phyloP scores from a whole-genome alignment of 306 rosid species.

The Vigna angularis region DNA sequence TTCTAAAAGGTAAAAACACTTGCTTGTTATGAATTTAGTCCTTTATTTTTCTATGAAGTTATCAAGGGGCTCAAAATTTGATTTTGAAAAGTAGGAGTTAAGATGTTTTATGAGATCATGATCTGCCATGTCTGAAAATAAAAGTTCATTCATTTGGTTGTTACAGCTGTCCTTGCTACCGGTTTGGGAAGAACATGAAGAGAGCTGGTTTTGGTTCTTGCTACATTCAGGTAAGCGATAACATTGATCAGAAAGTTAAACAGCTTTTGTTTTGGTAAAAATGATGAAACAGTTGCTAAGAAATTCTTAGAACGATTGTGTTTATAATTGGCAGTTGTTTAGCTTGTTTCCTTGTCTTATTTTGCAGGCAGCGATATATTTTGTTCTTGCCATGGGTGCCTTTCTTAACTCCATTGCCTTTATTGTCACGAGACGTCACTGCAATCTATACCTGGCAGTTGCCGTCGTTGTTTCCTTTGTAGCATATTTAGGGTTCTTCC shows the following conservation, averaged over 20 bases:
- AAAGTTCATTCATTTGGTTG: slow-evolving; percentile 33
- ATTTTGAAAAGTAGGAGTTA: neutral
- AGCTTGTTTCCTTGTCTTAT: neutral
- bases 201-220: slow-evolving; percentile 84
- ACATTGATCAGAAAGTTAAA: neutral
- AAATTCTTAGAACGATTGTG: neutral
- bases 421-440: slow-evolving; percentile 60
- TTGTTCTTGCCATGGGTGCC: slow-evolving; percentile 54
- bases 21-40: neutral
- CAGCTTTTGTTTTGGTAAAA: neutral
- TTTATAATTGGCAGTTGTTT: neutral
- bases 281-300: neutral
- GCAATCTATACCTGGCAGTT: slow-evolving; percentile 67
- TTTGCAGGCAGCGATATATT: slow-evolving; percentile 72
- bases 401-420: slow-evolving; percentile 69
- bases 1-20: neutral
- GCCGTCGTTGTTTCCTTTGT: slow-evolving; percentile 62
- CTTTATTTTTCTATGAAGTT: neutral
- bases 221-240: slow-evolving; percentile 66
- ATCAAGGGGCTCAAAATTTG: neutral
- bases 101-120: too few relatives aligned
- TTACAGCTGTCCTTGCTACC: slow-evolving; percentile 86
- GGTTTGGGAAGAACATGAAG: slow-evolving; percentile 93
- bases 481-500: slow-evolving; percentile 75
- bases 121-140: neutral